These are phyloP conservation scores for Penicillium sp. DNA, from an alignment of 2,329 filamentous ascomycete species.

Conservation along the genomic window DNA sequence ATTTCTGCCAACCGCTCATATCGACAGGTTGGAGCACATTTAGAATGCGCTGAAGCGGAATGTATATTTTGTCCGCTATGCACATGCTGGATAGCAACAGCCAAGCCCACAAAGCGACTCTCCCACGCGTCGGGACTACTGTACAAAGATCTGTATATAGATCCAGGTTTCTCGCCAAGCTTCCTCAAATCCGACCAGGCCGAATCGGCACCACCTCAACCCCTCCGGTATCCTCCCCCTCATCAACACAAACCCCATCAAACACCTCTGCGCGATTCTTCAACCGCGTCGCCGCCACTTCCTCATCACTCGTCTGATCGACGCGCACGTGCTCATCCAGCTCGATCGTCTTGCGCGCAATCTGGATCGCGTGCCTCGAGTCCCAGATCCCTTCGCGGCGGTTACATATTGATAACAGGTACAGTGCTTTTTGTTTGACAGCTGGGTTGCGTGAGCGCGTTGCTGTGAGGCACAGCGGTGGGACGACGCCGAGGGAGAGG, in stretches of 20 bases:
- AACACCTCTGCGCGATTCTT: slow-evolving; percentile 8
- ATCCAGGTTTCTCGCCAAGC: too few species aligned
- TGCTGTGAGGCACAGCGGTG: slow-evolving; percentile 15
- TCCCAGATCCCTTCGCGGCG: slow-evolving; percentile 23
- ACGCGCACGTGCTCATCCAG: slow-evolving; percentile 2
- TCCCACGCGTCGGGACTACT: too few species aligned
- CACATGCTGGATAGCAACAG: too few species aligned
- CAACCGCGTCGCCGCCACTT: slow-evolving; percentile 5
- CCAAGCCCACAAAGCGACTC: too few species aligned
- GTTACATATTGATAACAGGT: slow-evolving; percentile 13
- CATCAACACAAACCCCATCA: slow-evolving; percentile 13
- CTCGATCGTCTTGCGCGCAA: slow-evolving; percentile 6
- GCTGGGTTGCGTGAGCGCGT: slow-evolving; percentile 12
- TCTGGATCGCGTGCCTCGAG: slow-evolving; percentile 5
- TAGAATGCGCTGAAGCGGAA: too few species aligned
- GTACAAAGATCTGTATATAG: too few species aligned
- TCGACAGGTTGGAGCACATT: too few species aligned
- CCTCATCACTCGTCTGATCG: neutral
- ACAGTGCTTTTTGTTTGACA: slow-evolving; percentile 14
- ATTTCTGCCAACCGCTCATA: too few species aligned
- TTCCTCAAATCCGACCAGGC: too few species aligned
- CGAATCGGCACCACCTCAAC: too few species aligned
- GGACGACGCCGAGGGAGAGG: slow-evolving; percentile 16
- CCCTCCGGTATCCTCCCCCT: neutral
- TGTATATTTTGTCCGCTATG: too few species aligned